Base-by-base conservation (phyloP, 305 asterid species). In the Fraxinus paxiana region DNA sequence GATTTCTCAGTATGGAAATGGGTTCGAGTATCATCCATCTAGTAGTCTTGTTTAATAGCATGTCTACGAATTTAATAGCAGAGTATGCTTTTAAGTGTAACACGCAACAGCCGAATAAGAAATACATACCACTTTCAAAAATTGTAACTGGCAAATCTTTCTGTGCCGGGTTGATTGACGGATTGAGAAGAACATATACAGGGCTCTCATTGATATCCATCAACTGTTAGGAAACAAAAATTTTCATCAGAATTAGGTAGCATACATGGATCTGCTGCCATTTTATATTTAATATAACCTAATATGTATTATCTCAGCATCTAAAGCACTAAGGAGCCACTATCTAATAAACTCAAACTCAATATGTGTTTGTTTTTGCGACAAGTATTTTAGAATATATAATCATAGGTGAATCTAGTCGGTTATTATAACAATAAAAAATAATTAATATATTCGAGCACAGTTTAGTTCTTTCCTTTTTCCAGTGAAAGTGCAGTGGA, bases 171-270 rank as follows among this genome's bases (percentile, higher is more conserved):
- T 92, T 95, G 87, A 93, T 91, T 15, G 94, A 83, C 56, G 99
- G 99, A 85, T 93, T 95, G 82, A 95, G 93, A 87, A 95, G 93
- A 83, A 92, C 94, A 81, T 92, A 93, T 5, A 95, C 91, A 30
- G 99, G 99, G 85, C 97, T 95, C 87, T 95, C 97, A 82, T 95
- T 95, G 83, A 95, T 92, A 86, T 93, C 97, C 99, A 95, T 93
- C 86, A 95, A 75, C 97, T 95, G 97, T 80, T 63, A 78, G 72
- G 48, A 69, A 71, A 38, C 73, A 70, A 73, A 20, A 72, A 41
- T 10, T 54, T 59, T 81, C 79, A 76, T 18, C 76, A 84, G 77
- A 69, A 71, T 78, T 79, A 80, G 17, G 72, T 43, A 76, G 83
- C 63, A 30, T 10, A 73, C 37, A 35, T 56, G 82, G 34, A 73